Evolutionary conservation across 805 yeast genomes (phyloP), one percentile per base, ranked within the genome.

Genomic region (Isabelozyma pseudorhagii): DNA sequence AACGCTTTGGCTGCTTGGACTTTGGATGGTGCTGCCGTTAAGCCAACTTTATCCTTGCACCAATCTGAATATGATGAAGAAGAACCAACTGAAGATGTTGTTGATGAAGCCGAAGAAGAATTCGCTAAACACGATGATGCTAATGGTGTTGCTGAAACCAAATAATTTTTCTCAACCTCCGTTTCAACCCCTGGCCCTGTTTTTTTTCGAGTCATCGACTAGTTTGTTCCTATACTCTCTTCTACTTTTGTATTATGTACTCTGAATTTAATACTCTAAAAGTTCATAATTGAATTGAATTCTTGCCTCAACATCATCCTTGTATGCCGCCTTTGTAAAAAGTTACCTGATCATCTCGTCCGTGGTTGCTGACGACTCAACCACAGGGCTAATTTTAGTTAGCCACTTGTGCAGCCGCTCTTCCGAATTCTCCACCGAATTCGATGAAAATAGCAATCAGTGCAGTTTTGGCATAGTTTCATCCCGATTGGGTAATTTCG

Each of bases 1-100:
- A 84, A 82, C 57, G 91, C 94, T 49, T 78, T 87, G 67, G 87
- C 88, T 56, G 78, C 86, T 46, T 87, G 96, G 96, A 87, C 96
- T 57, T 79, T 87, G 61, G 94, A 87, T 63, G 74, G 84, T 50
- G 93, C 96, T 59, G 89, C 80, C 59, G 90, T 87, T 54, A 87
- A 83, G 73, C 93, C 96, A 68, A 82, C 93, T 55, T 79, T 87
- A 66, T 81, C 88, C 43, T 82, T 87, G 66, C 79, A 79, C 55
- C 85, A 81, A 58, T 81, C 77, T 44, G 85, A 82, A 51, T 81
- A 78, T 52, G 77, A 75, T 48, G 81, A 75, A 43, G 74, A 66
- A 41, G 74, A 67, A 45, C 77, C 75, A 51, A 85, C 80, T 47
- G 82, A 71, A 51, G 78, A 79, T 54, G 60, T 73, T 50, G 69